These are phyloP conservation scores for Penicillium hesseltinei DNA, from an alignment of 2,329 filamentous ascomycete genomes.

Conservation along the genomic window DNA sequence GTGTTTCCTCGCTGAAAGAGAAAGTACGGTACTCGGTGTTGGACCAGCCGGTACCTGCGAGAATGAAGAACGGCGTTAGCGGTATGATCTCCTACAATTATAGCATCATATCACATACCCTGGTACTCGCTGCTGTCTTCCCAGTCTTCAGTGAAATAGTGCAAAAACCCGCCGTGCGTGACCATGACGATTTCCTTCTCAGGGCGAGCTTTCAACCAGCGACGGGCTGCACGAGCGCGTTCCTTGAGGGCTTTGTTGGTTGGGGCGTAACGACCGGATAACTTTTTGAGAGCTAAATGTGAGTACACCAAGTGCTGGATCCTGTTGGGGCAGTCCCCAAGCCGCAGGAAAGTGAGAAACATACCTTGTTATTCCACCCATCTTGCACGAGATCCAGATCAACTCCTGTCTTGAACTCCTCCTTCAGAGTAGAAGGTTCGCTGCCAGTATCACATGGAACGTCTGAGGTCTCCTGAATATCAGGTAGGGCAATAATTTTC, in stretches of 20 bases:
- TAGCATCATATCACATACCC: constrained; percentile 34
- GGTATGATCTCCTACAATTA: neutral
- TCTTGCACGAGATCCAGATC: constrained; percentile 62
- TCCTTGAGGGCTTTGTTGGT: constrained; percentile 54
- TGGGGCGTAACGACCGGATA: constrained; percentile 45
- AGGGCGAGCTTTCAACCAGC: constrained; percentile 52
- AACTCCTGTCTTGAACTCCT: constrained; percentile 62
- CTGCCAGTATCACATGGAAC: constrained; percentile 75
- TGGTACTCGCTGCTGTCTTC: constrained; percentile 54
- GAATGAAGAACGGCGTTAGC: neutral
- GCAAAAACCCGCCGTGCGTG: constrained; percentile 78
- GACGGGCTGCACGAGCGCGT: constrained; percentile 61
- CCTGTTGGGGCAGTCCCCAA: neutral
- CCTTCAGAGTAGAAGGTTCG: constrained; percentile 52
- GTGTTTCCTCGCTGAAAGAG: constrained; percentile 56
- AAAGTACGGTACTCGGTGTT: constrained; percentile 73
- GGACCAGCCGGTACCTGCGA: constrained; percentile 66
- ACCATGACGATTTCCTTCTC: constrained; percentile 73
- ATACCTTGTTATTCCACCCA: constrained; percentile 70
- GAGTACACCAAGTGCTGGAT: neutral
- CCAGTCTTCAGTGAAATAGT: constrained; percentile 84
- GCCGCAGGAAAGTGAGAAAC: neutral
- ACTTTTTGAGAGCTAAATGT: neutral
- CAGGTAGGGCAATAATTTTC: constrained; percentile 65
- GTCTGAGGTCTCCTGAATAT: constrained; percentile 74